These are phyloP conservation scores for Catunica adiposa DNA, from an alignment of 2,329 filamentous ascomycete genomes.

Conservation along the genomic window DNA sequence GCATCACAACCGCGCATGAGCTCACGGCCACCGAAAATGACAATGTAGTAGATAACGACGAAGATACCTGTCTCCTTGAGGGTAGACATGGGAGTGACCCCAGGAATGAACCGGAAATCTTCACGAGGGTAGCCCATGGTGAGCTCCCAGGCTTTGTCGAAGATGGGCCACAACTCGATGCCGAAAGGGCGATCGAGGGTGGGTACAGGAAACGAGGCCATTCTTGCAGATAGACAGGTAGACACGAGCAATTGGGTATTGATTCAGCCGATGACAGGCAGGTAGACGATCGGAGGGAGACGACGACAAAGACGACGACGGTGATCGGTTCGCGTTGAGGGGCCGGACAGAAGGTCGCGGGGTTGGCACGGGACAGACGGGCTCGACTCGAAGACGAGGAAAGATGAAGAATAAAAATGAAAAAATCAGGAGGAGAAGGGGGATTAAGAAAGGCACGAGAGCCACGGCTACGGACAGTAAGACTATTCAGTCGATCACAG, in stretches of 20 bases:
- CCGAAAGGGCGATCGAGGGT: slow-evolving; percentile 87
- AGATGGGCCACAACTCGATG: slow-evolving; percentile 82
- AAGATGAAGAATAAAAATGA: slow-evolving; percentile 9
- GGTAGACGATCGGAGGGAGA: neutral
- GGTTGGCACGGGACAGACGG: neutral
- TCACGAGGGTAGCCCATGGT: slow-evolving; percentile 68
- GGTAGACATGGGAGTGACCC: slow-evolving; percentile 78
- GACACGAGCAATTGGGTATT: neutral
- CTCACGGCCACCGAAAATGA: slow-evolving; percentile 87
- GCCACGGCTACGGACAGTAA: neutral
- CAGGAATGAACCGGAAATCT: slow-evolving; percentile 69
- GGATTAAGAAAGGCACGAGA: neutral
- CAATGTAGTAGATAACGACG: slow-evolving; percentile 74
- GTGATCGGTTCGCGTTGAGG: neutral
- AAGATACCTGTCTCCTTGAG: slow-evolving; percentile 66
- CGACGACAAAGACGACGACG: slow-evolving; percentile 1
- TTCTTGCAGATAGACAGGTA: slow-evolving; percentile 6
- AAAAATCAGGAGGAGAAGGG: slow-evolving; percentile 2
- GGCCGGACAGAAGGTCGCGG: slow-evolving; percentile 2
- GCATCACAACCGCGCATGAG: slow-evolving; percentile 75
- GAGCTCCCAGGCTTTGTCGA: slow-evolving; percentile 67
- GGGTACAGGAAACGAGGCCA: slow-evolving; percentile 31
- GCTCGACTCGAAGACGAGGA: slow-evolving; percentile 6
- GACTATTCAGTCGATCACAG: neutral
- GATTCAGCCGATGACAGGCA: neutral